Conservation (phyloP, 2,329 filamentous ascomycete species). For the Moelleriella libera region DNA sequence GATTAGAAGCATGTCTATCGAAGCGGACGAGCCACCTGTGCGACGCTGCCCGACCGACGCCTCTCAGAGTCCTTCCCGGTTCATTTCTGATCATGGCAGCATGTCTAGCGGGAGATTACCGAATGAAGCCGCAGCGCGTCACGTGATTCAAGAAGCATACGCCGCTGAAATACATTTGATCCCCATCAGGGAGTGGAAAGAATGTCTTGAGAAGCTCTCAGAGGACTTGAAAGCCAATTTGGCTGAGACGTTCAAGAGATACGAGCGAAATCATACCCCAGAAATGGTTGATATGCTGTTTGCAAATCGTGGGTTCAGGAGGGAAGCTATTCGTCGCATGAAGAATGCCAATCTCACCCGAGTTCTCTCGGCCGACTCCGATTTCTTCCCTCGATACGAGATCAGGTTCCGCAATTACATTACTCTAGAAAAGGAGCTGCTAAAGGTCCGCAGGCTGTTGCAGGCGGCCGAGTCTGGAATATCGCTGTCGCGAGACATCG, state of each 20-base stretch:
- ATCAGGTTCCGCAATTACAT: slow-evolving; percentile 34
- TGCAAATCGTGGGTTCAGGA: slow-evolving; percentile 19
- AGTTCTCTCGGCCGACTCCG: slow-evolving; percentile 26
- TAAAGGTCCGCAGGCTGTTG: slow-evolving; percentile 23
- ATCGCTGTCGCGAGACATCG: slow-evolving; percentile 21
- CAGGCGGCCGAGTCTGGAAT: slow-evolving; percentile 25
- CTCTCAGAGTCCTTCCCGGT: neutral
- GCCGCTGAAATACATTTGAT: slow-evolving; percentile 19
- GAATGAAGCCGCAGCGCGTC: slow-evolving; percentile 15
- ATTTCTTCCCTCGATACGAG: slow-evolving; percentile 31
- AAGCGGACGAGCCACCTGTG: neutral
- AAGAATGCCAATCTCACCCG: slow-evolving; percentile 28
- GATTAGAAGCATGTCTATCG: neutral
- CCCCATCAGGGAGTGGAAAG: slow-evolving; percentile 29
- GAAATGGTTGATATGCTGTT: slow-evolving; percentile 29
- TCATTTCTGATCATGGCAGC: slow-evolving; percentile 18
- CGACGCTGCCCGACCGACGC: neutral
- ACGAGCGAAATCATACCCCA: slow-evolving; percentile 27
- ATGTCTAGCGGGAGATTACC: slow-evolving; percentile 23
- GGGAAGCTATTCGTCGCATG: slow-evolving; percentile 28
- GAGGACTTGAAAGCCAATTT: slow-evolving; percentile 26
- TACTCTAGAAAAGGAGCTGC: slow-evolving; percentile 25
- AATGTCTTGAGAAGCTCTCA: slow-evolving; percentile 24
- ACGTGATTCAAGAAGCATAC: slow-evolving; percentile 8
- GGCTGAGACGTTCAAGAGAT: slow-evolving; percentile 28